phyloP scores from a whole-genome alignment of 139 green algal species.

The Tetraselmis chui region DNA sequence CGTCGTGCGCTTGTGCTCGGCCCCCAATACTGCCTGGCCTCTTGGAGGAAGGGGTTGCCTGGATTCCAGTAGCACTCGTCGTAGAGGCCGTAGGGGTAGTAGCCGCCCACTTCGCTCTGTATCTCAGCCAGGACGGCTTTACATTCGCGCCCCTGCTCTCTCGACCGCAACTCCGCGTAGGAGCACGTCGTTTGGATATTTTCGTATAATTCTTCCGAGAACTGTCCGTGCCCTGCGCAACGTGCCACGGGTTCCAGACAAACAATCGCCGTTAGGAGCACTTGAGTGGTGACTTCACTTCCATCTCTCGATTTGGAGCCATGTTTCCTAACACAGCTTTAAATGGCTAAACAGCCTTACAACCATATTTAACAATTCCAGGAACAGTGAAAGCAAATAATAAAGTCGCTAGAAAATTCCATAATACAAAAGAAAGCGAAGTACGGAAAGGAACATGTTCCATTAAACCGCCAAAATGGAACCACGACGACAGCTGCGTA shows the following conservation, averaged over 20 bases:
- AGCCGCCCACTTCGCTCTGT: background rate
- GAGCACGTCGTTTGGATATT: background rate
- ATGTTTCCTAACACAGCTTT: background rate
- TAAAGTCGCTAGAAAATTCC: no score
- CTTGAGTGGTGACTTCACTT: background rate
- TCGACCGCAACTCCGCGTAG: background rate
- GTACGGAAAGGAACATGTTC: no score
- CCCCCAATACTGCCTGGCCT: no score
- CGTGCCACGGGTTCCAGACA: no score
- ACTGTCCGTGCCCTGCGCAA: background rate
- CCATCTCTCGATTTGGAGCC: background rate
- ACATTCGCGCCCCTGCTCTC: background rate
- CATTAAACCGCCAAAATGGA: no score
- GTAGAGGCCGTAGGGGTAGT: background rate
- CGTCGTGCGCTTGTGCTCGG: no score
- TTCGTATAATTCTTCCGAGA: background rate
- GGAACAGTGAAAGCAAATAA: no score
- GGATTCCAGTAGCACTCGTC: background rate
- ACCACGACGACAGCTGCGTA: no score
- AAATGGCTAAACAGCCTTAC: no score
- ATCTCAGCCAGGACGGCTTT: background rate
- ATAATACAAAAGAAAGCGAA: no score
- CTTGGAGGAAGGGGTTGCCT: background rate
- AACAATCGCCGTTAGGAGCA: no score
- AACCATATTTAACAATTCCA: no score